Percentiles rank a stretch among this genome's conserved stretches.
phyloP scores from a whole-genome alignment of 2,329 filamentous ascomycete genomes.

The Triangularia setosa region DNA sequence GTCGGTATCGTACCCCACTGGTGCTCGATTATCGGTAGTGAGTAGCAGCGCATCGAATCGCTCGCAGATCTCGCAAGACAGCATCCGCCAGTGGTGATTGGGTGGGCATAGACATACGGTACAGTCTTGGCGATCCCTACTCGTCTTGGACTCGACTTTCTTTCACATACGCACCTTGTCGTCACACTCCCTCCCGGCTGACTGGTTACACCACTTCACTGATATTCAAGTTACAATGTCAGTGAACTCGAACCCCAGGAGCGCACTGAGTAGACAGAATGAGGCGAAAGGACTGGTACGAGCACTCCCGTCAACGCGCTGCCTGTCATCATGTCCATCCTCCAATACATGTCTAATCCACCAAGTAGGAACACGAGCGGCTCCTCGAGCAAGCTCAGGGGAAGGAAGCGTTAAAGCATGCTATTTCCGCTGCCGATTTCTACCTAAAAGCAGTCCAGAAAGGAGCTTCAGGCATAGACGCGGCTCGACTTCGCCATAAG shows the following conservation, averaged over 20 bases:
- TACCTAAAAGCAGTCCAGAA: conserved; percentile 72
- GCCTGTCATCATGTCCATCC: neutral
- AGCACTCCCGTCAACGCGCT: neutral
- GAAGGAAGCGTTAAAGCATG: conserved; percentile 66
- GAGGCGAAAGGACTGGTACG: neutral
- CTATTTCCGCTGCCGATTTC: conserved; percentile 72
- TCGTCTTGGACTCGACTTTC: neutral
- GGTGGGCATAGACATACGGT: neutral
- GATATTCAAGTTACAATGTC: neutral
- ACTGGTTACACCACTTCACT: neutral
- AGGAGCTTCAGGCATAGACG: conserved; percentile 50
- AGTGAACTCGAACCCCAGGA: neutral
- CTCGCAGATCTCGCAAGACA: neutral
- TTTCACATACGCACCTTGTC: neutral
- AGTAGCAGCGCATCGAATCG: neutral
- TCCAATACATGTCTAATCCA: conserved; percentile 8
- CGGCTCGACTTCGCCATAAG: conserved; percentile 62
- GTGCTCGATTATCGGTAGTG: neutral
- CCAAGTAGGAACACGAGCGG: conserved; percentile 48
- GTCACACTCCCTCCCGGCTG: neutral
- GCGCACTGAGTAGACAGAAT: neutral
- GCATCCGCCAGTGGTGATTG: no score
- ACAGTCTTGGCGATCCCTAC: neutral
- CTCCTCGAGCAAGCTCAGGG: conserved; percentile 47
- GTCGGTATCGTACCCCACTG: neutral